Percentiles rank a stretch among this genome's conserved stretches.
Conservation (phyloP, 345 rosid genomes). For the Heritiera fomes region DNA sequence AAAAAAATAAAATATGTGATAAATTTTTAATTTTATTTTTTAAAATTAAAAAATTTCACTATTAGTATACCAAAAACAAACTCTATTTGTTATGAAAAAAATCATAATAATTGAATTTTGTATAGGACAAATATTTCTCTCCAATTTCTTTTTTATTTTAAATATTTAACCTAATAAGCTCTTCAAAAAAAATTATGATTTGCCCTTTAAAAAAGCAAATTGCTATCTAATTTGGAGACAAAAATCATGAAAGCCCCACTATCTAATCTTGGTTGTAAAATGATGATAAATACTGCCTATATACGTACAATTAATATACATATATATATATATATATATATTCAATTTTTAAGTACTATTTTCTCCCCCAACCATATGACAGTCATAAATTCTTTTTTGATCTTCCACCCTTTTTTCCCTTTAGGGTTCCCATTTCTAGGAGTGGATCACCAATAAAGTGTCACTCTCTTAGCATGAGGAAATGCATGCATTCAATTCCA, state of each 20-base stretch:
- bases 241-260: not conserved
- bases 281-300: not conserved
- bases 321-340: not conserved
- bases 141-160: not conserved
- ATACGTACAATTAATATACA: not conserved
- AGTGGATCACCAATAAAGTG: conserved; percentile 17
- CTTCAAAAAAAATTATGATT: too few species aligned
- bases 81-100: too few species aligned
- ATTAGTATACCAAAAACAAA: too few species aligned
- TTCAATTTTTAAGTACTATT: not conserved
- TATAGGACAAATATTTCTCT: not conserved
- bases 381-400: not conserved
- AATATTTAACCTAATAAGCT: too few species aligned
- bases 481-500: not conserved
- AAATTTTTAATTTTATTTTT: too few species aligned
- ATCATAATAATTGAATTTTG: too few species aligned
- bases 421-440: not conserved
- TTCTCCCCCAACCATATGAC: not conserved
- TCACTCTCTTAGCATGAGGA: not conserved
- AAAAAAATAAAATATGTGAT: too few species aligned
- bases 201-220: not conserved
- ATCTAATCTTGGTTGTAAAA: not conserved
- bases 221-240: not conserved
- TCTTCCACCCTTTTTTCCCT: not conserved
- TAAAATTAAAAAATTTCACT: too few species aligned